These are phyloP conservation scores for Metschnikowia matae DNA, from an alignment of 805 yeast genomes.

Conservation along the genomic window DNA sequence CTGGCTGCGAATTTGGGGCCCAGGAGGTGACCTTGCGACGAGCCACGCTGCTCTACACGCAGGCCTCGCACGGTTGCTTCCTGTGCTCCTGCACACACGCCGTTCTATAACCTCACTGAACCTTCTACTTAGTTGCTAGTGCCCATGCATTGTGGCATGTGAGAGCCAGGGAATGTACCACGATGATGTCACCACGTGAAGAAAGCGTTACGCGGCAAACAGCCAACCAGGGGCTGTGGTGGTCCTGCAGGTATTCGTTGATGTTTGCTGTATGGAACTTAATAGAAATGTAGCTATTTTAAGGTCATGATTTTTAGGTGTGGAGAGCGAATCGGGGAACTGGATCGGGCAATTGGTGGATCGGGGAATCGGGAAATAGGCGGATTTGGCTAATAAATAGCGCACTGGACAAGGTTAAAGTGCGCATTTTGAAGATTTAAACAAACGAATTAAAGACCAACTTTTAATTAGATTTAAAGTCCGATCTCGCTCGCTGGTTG, in stretches of 20 bases:
- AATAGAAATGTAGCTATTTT: too few species aligned
- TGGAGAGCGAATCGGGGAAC: too few species aligned
- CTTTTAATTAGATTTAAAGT: too few species aligned
- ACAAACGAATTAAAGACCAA: too few species aligned
- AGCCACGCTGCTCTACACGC: background rate
- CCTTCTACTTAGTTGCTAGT: background rate
- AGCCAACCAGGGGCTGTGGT: background rate
- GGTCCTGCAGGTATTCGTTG: background rate
- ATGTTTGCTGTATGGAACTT: background rate
- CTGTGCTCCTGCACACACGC: background rate
- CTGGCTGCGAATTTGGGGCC: constrained; percentile 4
- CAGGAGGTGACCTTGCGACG: background rate
- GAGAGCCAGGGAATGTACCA: background rate
- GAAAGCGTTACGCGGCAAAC: background rate
- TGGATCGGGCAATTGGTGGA: too few species aligned
- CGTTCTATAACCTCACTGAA: constrained; percentile 3
- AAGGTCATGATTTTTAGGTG: too few species aligned
- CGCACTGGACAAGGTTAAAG: too few species aligned
- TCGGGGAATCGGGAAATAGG: too few species aligned
- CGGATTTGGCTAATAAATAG: too few species aligned
- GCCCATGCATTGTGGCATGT: background rate
- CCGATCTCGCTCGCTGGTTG: too few species aligned
- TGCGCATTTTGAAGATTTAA: too few species aligned
- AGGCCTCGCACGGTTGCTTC: constrained; percentile 5
- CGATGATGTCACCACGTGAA: background rate